These are phyloP conservation scores for Cotoneaster glaucophyllus DNA, from an alignment of 306 rosid genomes.

Conservation along the genomic window DNA sequence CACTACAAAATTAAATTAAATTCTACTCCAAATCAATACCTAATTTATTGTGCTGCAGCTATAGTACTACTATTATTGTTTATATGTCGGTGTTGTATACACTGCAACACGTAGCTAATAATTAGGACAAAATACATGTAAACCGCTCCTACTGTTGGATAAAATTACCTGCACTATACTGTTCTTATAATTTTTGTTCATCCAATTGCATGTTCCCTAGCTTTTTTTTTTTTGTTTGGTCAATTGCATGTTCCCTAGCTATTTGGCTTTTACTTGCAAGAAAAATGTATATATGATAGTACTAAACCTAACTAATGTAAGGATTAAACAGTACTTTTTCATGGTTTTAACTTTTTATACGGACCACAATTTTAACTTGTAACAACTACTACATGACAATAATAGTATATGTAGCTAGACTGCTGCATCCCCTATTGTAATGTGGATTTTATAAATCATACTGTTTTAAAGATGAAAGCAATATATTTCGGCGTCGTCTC, in stretches of 20 bases:
- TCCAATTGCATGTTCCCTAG: background rate
- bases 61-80: background rate
- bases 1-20: background rate
- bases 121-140: background rate
- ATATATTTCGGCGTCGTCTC: background rate
- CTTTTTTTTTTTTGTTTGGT: no score
- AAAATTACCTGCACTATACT: background rate
- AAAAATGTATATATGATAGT: background rate
- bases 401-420: background rate
- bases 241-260: background rate
- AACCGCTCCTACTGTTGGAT: background rate
- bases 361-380: background rate
- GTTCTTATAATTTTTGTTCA: background rate
- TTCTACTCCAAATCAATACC: background rate
- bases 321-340: background rate
- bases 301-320: background rate
- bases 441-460: background rate
- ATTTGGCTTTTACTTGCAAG: background rate
- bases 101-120: background rate
- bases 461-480: background rate
- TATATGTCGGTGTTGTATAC: background rate
- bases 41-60: background rate
- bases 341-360: background rate
- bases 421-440: background rate
- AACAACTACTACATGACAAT: background rate